These are phyloP conservation scores for Linanthus parryae DNA, from an alignment of 148 eudicot species.

Conservation along the genomic window DNA sequence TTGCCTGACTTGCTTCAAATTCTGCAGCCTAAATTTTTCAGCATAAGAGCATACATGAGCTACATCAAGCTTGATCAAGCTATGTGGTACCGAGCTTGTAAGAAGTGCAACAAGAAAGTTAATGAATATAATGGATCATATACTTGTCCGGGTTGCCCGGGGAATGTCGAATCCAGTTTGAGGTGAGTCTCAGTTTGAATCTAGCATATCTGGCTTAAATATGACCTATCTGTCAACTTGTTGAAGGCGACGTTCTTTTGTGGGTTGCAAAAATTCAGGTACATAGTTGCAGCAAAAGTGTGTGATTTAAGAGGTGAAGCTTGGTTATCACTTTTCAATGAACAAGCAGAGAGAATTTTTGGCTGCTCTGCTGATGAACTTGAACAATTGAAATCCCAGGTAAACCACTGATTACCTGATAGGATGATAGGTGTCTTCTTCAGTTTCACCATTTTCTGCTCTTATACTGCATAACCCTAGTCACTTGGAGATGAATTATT, in stretches of 20 bases:
- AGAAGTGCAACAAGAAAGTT: constrained; percentile 93
- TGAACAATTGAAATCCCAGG: constrained; percentile 64
- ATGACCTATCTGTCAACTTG: not conserved
- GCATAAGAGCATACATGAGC: constrained; percentile 63
- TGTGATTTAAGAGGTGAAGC: constrained; percentile 89
- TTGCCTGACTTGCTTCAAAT: no score
- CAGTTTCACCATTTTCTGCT: no score
- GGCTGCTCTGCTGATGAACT: constrained; percentile 96
- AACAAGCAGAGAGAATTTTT: constrained; percentile 77
- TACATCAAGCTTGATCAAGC: constrained; percentile 78
- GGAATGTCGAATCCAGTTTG: constrained; percentile 68
- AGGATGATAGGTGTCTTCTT: not conserved
- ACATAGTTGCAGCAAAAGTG: constrained; percentile 62
- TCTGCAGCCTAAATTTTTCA: constrained; percentile 76
- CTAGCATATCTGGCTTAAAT: not conserved
- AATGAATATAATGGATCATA: constrained; percentile 84
- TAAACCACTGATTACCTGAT: not conserved
- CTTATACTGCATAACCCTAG: not conserved
- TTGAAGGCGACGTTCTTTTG: not conserved
- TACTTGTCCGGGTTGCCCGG: constrained; percentile 96
- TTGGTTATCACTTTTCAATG: constrained; percentile 76
- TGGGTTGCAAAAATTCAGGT: constrained; percentile 31
- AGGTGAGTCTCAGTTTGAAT: constrained; percentile 69
- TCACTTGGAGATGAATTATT: no score
- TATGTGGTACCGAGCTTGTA: constrained; percentile 96